Evolutionary conservation across 108 stramenopile genomes (phyloP).

Genomic region (Nitzschia palea): DNA sequence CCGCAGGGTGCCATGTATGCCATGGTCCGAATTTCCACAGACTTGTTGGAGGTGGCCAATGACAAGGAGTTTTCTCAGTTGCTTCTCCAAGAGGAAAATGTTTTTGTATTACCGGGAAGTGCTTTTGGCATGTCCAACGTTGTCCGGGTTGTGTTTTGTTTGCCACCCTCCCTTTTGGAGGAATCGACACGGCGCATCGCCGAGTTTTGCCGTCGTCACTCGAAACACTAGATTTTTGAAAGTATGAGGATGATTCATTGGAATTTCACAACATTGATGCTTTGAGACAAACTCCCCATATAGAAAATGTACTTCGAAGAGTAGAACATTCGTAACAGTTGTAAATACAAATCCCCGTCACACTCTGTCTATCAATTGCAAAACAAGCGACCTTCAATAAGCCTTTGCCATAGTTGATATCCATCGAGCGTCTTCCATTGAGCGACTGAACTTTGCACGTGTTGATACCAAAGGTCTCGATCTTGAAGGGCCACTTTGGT

Average conservation of each 20-base stretch:
- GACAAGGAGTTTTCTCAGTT: conserved; percentile 73
- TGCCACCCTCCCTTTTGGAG: conserved; percentile 49
- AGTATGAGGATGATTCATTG: neutral
- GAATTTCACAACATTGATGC: too few relatives aligned
- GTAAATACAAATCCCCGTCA: too few relatives aligned
- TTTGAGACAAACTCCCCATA: too few relatives aligned
- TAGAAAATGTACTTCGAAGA: too few relatives aligned
- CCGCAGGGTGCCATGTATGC: conserved; percentile 91
- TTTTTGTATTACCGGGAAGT: conserved; percentile 84
- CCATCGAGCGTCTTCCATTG: too few relatives aligned
- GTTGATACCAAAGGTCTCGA: too few relatives aligned
- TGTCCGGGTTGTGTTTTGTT: conserved; percentile 87
- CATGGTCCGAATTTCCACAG: conserved; percentile 66
- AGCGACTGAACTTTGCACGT: too few relatives aligned
- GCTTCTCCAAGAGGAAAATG: conserved; percentile 85
- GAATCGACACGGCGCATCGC: conserved; percentile 61
- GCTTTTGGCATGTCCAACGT: conserved; percentile 72
- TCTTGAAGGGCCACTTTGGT: too few relatives aligned
- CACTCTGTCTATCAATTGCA: too few relatives aligned
- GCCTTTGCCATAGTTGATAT: too few relatives aligned
- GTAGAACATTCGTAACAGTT: too few relatives aligned
- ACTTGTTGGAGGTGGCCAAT: conserved; percentile 4
- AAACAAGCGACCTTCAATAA: too few relatives aligned
- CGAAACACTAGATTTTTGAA: neutral
- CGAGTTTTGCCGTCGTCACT: conserved; percentile 52